A percentile compares a stretch with the other conserved stretches of the same genome.
phyloP scores from a whole-genome alignment of 495 filamentous ascomycete genomes.

The Penicilliopsis zonata region DNA sequence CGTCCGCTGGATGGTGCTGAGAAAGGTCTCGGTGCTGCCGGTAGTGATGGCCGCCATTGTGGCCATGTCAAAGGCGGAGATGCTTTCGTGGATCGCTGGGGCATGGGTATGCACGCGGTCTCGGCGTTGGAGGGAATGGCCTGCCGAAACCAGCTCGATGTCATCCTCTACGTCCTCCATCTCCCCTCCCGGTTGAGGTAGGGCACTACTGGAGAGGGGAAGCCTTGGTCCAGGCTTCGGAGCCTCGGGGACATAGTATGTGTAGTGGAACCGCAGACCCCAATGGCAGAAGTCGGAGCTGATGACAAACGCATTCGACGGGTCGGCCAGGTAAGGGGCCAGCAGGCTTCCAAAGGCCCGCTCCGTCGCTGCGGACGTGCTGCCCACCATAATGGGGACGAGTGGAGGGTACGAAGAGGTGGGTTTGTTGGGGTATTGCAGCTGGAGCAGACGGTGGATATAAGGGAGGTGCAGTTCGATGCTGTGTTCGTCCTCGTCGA shows the following conservation, averaged over 20 bases:
- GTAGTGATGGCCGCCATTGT: slow-evolving; percentile 75
- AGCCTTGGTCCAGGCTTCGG: slow-evolving; percentile 26
- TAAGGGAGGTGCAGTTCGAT: slow-evolving; percentile 96
- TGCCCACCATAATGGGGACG: slow-evolving; percentile 83
- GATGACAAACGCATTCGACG: slow-evolving; percentile 70
- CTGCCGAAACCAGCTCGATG: slow-evolving; percentile 20
- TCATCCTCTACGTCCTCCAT: slow-evolving; percentile 11
- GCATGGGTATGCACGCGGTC: slow-evolving; percentile 23
- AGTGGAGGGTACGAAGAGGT: slow-evolving; percentile 53
- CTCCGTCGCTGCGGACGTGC: slow-evolving; percentile 53
- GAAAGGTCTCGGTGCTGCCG: slow-evolving; percentile 57
- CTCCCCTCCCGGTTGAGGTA: slow-evolving; percentile 27
- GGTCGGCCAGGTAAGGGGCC: slow-evolving; percentile 69
- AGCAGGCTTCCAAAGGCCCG: slow-evolving; percentile 55
- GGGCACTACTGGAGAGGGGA: slow-evolving; percentile 25
- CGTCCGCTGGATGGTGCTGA: slow-evolving; percentile 54
- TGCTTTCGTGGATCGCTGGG: slow-evolving; percentile 73
- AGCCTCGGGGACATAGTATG: slow-evolving; percentile 54
- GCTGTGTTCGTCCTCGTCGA: slow-evolving; percentile 85
- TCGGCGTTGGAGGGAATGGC: slow-evolving; percentile 23
- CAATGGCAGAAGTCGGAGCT: slow-evolving; percentile 97
- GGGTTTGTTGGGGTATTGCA: slow-evolving; percentile 23
- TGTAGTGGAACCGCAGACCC: slow-evolving; percentile 80
- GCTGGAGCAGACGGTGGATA: slow-evolving; percentile 64
- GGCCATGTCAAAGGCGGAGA: slow-evolving; percentile 64